A percentile compares a stretch with the other conserved stretches of the same genome.
phyloP scores from a whole-genome alignment of 2,329 filamentous ascomycete species.

The Spiromastix sp. region DNA sequence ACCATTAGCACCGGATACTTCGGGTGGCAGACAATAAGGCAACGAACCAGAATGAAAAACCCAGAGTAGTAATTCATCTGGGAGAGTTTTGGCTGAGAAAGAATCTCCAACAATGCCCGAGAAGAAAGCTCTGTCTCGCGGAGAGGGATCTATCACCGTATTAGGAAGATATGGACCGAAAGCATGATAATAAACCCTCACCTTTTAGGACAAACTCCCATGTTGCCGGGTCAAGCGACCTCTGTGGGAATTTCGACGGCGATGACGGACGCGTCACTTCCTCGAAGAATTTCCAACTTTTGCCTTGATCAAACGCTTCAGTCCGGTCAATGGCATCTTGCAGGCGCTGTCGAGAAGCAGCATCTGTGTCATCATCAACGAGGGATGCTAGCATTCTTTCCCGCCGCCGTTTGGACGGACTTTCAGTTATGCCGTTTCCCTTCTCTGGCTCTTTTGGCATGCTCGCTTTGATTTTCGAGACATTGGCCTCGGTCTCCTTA shows the following conservation, averaged over 20 bases:
- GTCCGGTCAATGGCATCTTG: conserved; percentile 50
- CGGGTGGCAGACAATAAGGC: neutral
- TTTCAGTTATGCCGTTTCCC: conserved; percentile 4
- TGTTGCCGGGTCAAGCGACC: conserved; percentile 20
- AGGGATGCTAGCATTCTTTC: conserved; percentile 34
- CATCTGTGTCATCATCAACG: conserved; percentile 35
- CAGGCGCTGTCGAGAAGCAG: conserved; percentile 37
- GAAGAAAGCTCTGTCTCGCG: conserved; percentile 49
- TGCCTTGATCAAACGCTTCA: conserved; percentile 45
- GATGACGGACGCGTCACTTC: conserved; percentile 15
- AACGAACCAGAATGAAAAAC: conserved; percentile 33
- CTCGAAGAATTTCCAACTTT: conserved; percentile 49
- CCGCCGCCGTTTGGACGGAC: conserved; percentile 17
- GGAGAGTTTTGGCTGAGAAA: conserved; percentile 38
- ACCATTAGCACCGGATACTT: no score
- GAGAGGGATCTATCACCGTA: conserved; percentile 30
- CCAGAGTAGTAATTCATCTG: conserved; percentile 59
- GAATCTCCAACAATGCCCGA: conserved; percentile 53
- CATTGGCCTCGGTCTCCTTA: conserved; percentile 46
- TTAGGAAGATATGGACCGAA: neutral
- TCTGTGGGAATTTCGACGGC: conserved; percentile 24
- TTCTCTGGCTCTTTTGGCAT: conserved; percentile 13
- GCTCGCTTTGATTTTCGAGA: conserved; percentile 27
- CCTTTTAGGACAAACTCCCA: conserved; percentile 25
- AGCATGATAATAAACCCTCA: conserved; percentile 10